phyloP scores from a whole-genome alignment of 1,139 yeast species.

The Kurtzmaniella natalensis region DNA sequence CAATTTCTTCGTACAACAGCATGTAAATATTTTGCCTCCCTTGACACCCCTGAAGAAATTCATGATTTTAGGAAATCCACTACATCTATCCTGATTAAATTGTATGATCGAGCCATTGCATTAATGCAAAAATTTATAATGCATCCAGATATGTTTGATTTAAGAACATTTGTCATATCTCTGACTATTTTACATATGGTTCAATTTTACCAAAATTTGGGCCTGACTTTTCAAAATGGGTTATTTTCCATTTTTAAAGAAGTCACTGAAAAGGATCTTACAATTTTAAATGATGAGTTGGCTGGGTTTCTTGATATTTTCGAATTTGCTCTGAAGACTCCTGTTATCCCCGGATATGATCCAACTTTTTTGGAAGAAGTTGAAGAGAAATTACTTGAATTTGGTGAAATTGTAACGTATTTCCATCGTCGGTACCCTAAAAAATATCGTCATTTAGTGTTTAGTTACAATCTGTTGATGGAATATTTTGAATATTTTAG shows the following conservation, averaged over 20 bases:
- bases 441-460: conserved; percentile 8
- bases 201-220: conserved; percentile 19
- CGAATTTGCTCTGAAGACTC: conserved; percentile 19
- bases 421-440: too few species aligned
- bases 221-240: conserved; percentile 18
- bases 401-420: conserved; percentile 9
- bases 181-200: conserved; percentile 22
- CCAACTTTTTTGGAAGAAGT: conserved; percentile 18
- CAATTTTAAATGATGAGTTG: conserved; percentile 11
- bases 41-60: conserved; percentile 5
- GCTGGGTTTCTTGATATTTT: conserved; percentile 17
- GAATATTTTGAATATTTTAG: conserved; percentile 4
- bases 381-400: conserved; percentile 11
- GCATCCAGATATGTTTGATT: conserved; percentile 14
- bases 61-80: conserved; percentile 11
- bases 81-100: conserved; percentile 14
- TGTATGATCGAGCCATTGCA: conserved; percentile 20
- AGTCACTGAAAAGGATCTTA: conserved; percentile 1
- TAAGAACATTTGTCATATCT: conserved; percentile 19
- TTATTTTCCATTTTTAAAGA: conserved; percentile 19
- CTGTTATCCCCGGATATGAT: conserved; percentile 20
- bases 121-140: conserved; percentile 15
- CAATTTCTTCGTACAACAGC: conserved; percentile 19
- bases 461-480: conserved; percentile 13
- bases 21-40: conserved; percentile 16